phyloP scores from a whole-genome alignment of 768 basidiomycete species.

The Boletus sp. region DNA sequence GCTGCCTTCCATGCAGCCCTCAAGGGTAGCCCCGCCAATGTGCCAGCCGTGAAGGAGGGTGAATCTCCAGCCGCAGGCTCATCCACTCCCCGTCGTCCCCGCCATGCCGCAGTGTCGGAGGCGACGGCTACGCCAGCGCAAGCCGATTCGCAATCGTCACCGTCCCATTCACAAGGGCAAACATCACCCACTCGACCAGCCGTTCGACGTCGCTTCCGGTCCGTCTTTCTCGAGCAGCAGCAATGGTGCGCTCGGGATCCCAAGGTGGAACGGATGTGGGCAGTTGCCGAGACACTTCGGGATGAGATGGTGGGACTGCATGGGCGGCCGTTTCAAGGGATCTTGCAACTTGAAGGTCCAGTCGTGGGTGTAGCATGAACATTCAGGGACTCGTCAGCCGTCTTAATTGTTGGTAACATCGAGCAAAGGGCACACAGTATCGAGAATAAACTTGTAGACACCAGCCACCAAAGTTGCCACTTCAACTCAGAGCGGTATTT shows the following conservation, averaged over 20 bases:
- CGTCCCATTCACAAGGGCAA: conserved; percentile 17
- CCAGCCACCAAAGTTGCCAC: no score
- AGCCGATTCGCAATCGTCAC: conserved; percentile 25
- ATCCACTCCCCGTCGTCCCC: conserved; percentile 25
- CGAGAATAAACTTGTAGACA: no score
- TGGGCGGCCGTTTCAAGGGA: conserved; percentile 14
- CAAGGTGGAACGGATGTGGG: conserved; percentile 27
- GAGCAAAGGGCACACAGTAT: no score
- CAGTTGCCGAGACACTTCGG: conserved; percentile 7
- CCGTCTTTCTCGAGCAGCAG: conserved; percentile 45
- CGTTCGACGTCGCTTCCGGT: conserved; percentile 7
- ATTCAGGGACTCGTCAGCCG: not conserved
- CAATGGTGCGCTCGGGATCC: conserved; percentile 40
- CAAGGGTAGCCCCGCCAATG: conserved; percentile 5
- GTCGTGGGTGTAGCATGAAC: not conserved
- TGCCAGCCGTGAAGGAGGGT: not conserved
- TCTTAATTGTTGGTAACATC: no score
- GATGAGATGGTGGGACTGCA: conserved; percentile 14
- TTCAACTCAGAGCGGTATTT: no score
- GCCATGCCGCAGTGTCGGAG: conserved; percentile 4
- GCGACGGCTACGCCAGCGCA: conserved; percentile 4
- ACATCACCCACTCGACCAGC: conserved; percentile 6
- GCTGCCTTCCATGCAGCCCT: conserved; percentile 22
- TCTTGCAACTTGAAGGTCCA: no score
- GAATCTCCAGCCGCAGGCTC: conserved; percentile 12